Evolutionary conservation across 106 monocot species (phyloP).

Genomic region (Alisma plantagoaquatica): DNA sequence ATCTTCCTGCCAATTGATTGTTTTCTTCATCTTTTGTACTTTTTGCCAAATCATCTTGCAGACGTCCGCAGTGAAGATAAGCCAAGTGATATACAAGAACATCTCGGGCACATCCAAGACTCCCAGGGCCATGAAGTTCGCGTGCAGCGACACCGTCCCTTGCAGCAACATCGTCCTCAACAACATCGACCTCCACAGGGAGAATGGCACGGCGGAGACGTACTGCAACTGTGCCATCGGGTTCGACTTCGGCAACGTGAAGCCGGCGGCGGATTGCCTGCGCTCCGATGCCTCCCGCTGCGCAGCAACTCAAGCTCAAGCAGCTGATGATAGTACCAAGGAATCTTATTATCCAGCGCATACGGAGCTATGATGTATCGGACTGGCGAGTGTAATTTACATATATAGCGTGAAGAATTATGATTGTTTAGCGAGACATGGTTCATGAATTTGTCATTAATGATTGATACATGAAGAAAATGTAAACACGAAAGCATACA

Average conservation of each 20-base stretch:
- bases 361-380: constrained; percentile 70
- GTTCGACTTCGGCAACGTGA: constrained; percentile 62
- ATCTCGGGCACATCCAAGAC: constrained; percentile 76
- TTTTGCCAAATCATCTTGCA: constrained; percentile 16
- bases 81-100: constrained; percentile 60
- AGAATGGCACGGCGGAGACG: constrained; percentile 51
- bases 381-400: no score
- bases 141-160: constrained; percentile 80
- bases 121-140: constrained; percentile 59
- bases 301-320: constrained; percentile 15
- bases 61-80: constrained; percentile 88
- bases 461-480: no score
- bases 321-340: no score
- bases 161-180: constrained; percentile 76
- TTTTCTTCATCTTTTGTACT: no score
- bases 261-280: constrained; percentile 69
- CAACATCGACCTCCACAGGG: constrained; percentile 65
- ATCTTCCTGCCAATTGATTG: not conserved
- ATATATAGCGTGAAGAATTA: no score
- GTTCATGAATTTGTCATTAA: no score
- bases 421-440: no score
- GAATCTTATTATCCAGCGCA: constrained; percentile 14
- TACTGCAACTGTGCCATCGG: constrained; percentile 93
- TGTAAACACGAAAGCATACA: no score
- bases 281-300: constrained; percentile 21